Conservation (phyloP, 345 rosid genomes). For the Stellera chamaejasme region DNA sequence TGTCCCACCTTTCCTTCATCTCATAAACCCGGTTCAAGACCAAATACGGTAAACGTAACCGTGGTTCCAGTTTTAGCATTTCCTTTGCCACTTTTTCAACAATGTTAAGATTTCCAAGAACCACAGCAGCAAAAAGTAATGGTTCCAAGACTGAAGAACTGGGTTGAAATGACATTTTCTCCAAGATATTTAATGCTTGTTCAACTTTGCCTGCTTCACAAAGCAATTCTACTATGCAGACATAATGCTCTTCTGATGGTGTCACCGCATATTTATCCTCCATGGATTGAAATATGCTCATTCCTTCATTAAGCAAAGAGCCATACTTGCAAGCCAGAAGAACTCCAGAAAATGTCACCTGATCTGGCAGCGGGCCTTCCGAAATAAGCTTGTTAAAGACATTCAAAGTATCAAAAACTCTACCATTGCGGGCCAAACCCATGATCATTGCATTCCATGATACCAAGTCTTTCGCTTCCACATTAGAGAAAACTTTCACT, state of each 20-base stretch:
- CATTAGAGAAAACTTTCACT: slow-evolving; percentile 31
- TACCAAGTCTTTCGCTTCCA: slow-evolving; percentile 42
- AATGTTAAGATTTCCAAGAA: slow-evolving; percentile 27
- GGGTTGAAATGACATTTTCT: slow-evolving; percentile 39
- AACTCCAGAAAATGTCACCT: slow-evolving; percentile 44
- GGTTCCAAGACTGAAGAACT: slow-evolving; percentile 36
- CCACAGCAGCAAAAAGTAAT: slow-evolving; percentile 28
- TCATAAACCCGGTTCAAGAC: slow-evolving; percentile 45
- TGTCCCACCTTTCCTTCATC: slow-evolving; percentile 58
- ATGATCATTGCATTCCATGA: slow-evolving; percentile 61
- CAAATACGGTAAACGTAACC: slow-evolving; percentile 35
- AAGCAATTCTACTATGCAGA: slow-evolving; percentile 40
- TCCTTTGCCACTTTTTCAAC: slow-evolving; percentile 34
- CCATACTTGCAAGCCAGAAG: slow-evolving; percentile 60
- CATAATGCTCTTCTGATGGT: slow-evolving; percentile 47
- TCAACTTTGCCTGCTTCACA: slow-evolving; percentile 36
- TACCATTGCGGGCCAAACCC: slow-evolving; percentile 47
- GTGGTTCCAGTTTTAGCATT: slow-evolving; percentile 36
- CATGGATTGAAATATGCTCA: slow-evolving; percentile 48
- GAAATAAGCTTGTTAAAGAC: slow-evolving; percentile 32
- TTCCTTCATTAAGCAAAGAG: slow-evolving; percentile 37
- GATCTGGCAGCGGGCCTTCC: slow-evolving; percentile 39
- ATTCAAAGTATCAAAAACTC: slow-evolving; percentile 31
- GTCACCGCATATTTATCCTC: slow-evolving; percentile 28
- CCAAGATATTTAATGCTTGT: slow-evolving; percentile 31